Conservation (phyloP, 1,284 basidiomycete species). For the Ustilago tritici region DNA sequence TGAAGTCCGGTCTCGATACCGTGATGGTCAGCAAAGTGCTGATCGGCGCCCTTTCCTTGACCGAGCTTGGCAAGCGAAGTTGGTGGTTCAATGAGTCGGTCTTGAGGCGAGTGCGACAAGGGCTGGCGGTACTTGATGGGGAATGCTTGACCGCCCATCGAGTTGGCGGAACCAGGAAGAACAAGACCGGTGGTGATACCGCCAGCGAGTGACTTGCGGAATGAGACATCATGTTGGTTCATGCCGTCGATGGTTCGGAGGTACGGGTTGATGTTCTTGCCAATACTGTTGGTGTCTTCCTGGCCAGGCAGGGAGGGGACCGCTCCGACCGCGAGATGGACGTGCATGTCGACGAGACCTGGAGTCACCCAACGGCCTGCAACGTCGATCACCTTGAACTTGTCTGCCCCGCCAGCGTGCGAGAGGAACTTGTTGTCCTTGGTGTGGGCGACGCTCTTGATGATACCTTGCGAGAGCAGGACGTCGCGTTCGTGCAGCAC, state of each 20-base stretch:
- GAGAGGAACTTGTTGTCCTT: constrained; percentile 4
- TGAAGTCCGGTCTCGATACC: constrained; percentile 46
- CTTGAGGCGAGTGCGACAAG: constrained; percentile 39
- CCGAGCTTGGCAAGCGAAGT: constrained; percentile 52
- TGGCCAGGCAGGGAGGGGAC: constrained; percentile 70
- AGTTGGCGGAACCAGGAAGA: constrained; percentile 76
- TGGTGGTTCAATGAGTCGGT: constrained; percentile 62
- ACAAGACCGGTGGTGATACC: constrained; percentile 80
- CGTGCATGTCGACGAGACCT: constrained; percentile 81
- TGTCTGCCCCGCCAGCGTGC: background rate
- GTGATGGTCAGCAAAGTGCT: background rate
- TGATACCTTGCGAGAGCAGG: constrained; percentile 71
- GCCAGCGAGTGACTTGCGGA: constrained; percentile 75
- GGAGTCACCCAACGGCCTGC: constrained; percentile 62
- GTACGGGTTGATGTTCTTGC: constrained; percentile 76
- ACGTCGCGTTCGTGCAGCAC: constrained; percentile 73
- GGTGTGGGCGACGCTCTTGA: constrained; percentile 67
- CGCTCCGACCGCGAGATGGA: constrained; percentile 76
- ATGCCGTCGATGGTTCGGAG: constrained; percentile 76
- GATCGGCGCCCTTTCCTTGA: constrained; percentile 28
- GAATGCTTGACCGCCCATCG: constrained; percentile 79
- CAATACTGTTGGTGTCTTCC: constrained; percentile 72
- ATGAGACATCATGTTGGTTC: constrained; percentile 76
- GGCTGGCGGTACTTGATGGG: constrained; percentile 74
- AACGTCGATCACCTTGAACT: constrained; percentile 45